These are phyloP conservation scores for Asclepias syriaca DNA, from an alignment of 257 asterid genomes.

Conservation along the genomic window DNA sequence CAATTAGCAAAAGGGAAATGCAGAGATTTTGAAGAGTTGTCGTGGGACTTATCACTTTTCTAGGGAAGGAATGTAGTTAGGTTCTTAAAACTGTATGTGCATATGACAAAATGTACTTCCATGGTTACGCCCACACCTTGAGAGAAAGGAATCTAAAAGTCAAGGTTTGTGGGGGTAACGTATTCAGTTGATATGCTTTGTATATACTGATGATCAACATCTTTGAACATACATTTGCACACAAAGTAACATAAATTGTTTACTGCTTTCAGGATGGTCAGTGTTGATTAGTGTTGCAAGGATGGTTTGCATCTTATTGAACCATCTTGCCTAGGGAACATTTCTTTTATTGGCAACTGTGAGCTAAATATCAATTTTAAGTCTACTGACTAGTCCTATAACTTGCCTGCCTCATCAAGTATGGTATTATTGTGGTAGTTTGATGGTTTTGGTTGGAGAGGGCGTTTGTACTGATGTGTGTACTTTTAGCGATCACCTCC, in stretches of 20 bases:
- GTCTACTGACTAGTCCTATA: not conserved
- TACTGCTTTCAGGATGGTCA: not conserved
- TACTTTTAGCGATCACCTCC: not conserved
- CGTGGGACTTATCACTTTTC: not conserved
- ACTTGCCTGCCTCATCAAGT: not conserved
- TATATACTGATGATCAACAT: not conserved
- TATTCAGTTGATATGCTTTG: not conserved
- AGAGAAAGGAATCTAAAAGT: not conserved
- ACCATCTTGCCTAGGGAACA: not conserved
- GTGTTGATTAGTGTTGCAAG: not conserved
- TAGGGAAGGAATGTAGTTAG: not conserved
- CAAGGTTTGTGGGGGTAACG: not conserved
- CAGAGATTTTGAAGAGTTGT: not conserved
- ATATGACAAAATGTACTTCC: not conserved
- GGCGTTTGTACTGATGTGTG: too few relatives aligned
- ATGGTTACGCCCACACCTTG: not conserved
- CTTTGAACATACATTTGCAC: not conserved
- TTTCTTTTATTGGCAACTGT: not conserved
- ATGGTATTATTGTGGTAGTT: not conserved
- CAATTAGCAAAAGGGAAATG: not conserved
- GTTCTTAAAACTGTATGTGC: not conserved
- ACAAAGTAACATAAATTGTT: not conserved
- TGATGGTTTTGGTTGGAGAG: not conserved
- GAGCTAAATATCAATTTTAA: not conserved
- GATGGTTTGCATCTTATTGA: not conserved